phyloP scores from a whole-genome alignment of 768 basidiomycete species.

The Rhizopogon vulgaris region DNA sequence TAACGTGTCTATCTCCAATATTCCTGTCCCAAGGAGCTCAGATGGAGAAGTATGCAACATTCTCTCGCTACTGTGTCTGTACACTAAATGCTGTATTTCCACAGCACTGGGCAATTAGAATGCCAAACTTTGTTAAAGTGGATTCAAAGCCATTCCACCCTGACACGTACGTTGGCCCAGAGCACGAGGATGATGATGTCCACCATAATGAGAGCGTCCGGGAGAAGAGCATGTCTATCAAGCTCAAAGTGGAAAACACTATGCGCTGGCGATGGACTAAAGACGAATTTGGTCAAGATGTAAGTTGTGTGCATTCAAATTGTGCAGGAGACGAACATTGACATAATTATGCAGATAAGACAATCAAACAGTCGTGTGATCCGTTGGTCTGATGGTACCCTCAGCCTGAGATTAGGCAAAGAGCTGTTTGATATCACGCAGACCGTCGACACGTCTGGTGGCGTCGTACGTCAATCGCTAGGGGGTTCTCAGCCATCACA shows the following conservation, averaged over 20 bases:
- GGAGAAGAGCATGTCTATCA: slow-evolving; percentile 79
- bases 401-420: slow-evolving; percentile 87
- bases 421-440: slow-evolving; percentile 90
- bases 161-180: slow-evolving; percentile 77
- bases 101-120: slow-evolving; percentile 82
- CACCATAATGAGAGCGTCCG: slow-evolving; percentile 54
- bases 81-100: slow-evolving; percentile 4
- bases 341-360: slow-evolving; percentile 43
- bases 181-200: slow-evolving; percentile 64
- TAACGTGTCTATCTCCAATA: slow-evolving; percentile 77
- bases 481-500: slow-evolving; percentile 36
- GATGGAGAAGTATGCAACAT: slow-evolving; percentile 65
- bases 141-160: slow-evolving; percentile 88
- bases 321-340: slow-evolving; percentile 1
- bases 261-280: slow-evolving; percentile 93
- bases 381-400: slow-evolving; percentile 92
- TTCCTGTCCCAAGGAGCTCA: slow-evolving; percentile 73
- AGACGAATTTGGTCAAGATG: slow-evolving; percentile 68
- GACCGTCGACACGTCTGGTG: slow-evolving; percentile 71
- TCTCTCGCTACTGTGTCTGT: background rate
- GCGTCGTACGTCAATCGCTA: slow-evolving; percentile 52
- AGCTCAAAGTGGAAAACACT: slow-evolving; percentile 89
- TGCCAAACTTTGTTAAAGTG: slow-evolving; percentile 91
- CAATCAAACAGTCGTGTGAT: slow-evolving; percentile 91
- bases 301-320: slow-evolving; percentile 35